phyloP scores from a whole-genome alignment of 2,329 filamentous ascomycete genomes.

The Catunica adiposa region DNA sequence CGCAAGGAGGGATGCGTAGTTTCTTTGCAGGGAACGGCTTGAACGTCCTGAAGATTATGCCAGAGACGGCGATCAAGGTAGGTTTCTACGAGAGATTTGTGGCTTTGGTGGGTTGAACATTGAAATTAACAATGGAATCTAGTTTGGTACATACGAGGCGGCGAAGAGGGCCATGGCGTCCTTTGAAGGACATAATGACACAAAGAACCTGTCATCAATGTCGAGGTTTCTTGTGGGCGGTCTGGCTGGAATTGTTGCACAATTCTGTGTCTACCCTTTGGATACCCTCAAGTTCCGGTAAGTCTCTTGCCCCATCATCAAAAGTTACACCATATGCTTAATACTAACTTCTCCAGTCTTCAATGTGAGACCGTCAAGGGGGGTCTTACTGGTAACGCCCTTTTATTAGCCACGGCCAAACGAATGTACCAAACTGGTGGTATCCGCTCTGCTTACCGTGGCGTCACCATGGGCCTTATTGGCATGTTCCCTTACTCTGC shows the following conservation, averaged over 20 bases:
- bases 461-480: slow-evolving; percentile 79
- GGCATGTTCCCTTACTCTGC: slow-evolving; percentile 98
- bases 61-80: slow-evolving; percentile 84
- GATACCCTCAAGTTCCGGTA: slow-evolving; percentile 61
- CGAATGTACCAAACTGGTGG: slow-evolving; percentile 76
- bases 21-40: slow-evolving; percentile 65
- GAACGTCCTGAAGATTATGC: slow-evolving; percentile 96
- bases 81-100: slow-evolving; percentile 10
- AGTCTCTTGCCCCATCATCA: slow-evolving; percentile 14
- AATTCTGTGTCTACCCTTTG: slow-evolving; percentile 90
- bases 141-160: slow-evolving; percentile 90
- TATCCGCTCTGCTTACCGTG: slow-evolving; percentile 66
- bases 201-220: slow-evolving; percentile 59
- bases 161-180: slow-evolving; percentile 74
- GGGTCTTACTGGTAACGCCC: slow-evolving; percentile 63
- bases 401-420: slow-evolving; percentile 66
- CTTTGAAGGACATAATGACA: slow-evolving; percentile 75
- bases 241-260: slow-evolving; percentile 81
- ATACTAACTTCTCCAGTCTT: slow-evolving; percentile 43
- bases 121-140: background rate
- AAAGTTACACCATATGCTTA: background rate
- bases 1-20: slow-evolving; percentile 7
- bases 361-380: slow-evolving; percentile 88
- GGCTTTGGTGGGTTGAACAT: slow-evolving; percentile 5
- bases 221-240: slow-evolving; percentile 88